Base-by-base conservation (phyloP, 1,139 yeast genomes). In the Lodderomyces orthopsilosis region DNA sequence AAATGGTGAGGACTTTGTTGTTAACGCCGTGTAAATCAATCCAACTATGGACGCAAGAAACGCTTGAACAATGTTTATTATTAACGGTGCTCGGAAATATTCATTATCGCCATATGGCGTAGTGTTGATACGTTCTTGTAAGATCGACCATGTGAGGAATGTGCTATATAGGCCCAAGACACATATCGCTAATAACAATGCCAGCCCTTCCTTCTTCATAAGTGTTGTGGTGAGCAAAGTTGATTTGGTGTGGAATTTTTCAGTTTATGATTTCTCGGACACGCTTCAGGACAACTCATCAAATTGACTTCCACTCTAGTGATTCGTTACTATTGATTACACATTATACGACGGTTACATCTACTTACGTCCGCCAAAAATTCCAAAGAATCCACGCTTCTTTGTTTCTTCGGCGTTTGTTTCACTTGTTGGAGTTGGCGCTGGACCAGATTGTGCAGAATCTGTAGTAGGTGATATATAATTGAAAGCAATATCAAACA, bases 401-500 rank as follows among this genome's bases (percentile, higher is more conserved):
- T 47, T 42, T 7, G 40, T 52, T 62, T 67, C 56, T 62, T 63
- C 15, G 32, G 36, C 2, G 35, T 10, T 19, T 21, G 35, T 7
- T 26, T 36, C 14, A 21, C 17, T 24, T 15, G 19, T 4, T 3
- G 34, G 19, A 15, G 34, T 14, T 7, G 34, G 18, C 15, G 18
- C 19, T 15, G 14, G 34, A 15, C 5, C 34, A 15, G 37, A 41
- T 9, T 37, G 36, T 33, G n/a, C 40, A n/a, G 36, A 18, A 21
- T 21, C 30, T 12, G 33, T 12, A 18, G 27, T 46, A 57, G 82
- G 81, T 39, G 74, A 70, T 42, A 91, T 77, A 57, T 87, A 90
- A 61, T 90, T 90, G 68, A 73, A 90, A 0, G 95, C 97, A 55
- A 88, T 73, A 61, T 91, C 98, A 57, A 89, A 91, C 55, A 90